Conservation (phyloP, 2,329 filamentous ascomycete genomes). For the Trichoderma simmonsii region DNA sequence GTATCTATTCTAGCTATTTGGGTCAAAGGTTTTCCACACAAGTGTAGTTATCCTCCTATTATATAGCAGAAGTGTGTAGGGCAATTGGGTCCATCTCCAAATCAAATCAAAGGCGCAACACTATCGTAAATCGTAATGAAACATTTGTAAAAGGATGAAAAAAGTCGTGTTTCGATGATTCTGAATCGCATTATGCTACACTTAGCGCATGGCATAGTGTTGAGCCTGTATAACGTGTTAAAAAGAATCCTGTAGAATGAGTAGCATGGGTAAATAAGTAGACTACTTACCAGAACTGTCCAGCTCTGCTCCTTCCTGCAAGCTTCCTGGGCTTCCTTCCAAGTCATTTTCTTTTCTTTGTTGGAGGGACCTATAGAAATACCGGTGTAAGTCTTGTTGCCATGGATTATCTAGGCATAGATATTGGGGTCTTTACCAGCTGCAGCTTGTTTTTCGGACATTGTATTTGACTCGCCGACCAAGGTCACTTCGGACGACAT, state of each 20-base stretch:
- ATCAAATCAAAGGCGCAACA: not conserved
- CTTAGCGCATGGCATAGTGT: not conserved
- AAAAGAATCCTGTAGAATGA: not conserved
- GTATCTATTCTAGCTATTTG: constrained; percentile 1
- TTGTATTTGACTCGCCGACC: not conserved
- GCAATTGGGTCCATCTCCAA: not conserved
- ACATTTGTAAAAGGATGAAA: not conserved
- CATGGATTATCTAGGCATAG: not conserved
- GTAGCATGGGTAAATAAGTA: not conserved
- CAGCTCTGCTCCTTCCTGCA: not conserved
- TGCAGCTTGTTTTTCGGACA: not conserved
- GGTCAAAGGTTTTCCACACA: not conserved
- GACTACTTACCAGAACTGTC: constrained; percentile 3
- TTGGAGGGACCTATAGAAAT: not conserved
- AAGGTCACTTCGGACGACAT: constrained; percentile 11
- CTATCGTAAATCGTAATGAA: not conserved
- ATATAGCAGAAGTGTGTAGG: not conserved
- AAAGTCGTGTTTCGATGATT: not conserved
- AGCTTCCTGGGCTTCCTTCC: constrained; percentile 6
- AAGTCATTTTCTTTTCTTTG: constrained; percentile 8
- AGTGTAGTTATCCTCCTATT: not conserved
- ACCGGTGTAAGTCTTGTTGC: not conserved
- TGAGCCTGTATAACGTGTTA: not conserved
- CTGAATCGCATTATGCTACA: too few species aligned
- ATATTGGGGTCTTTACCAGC: not conserved